Evolutionary conservation across 1,284 basidiomycete species (phyloP).

Genomic region (Austroboletus niveus): DNA sequence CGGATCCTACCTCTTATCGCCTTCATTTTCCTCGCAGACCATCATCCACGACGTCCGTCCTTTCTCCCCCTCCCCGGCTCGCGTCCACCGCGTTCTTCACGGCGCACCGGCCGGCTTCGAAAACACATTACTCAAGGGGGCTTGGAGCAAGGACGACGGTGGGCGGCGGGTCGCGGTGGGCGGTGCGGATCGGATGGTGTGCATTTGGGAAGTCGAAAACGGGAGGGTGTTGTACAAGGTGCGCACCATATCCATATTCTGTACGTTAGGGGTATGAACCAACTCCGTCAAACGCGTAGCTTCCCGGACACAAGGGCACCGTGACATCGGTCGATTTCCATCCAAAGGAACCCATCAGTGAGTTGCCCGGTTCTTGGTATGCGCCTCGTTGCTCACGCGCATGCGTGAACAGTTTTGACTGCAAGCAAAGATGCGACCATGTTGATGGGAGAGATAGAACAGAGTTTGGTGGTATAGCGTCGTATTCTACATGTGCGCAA

Average conservation of each 20-base stretch:
- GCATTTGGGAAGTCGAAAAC: constrained; percentile 91
- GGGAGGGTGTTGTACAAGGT: constrained; percentile 85
- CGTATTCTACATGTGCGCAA: neutral
- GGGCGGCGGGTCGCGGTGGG: constrained; percentile 75
- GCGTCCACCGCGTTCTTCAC: constrained; percentile 76
- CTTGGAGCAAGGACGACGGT: constrained; percentile 79
- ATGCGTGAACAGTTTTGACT: constrained; percentile 60
- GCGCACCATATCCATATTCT: neutral
- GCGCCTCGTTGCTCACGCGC: constrained; percentile 1
- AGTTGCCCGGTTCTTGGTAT: constrained; percentile 19
- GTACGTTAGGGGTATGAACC: neutral
- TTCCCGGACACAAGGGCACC: constrained; percentile 93
- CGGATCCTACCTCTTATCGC: constrained; percentile 82
- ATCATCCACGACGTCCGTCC: constrained; percentile 89
- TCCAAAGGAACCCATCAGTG: constrained; percentile 89
- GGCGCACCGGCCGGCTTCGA: constrained; percentile 93
- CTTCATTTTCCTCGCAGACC: constrained; percentile 83
- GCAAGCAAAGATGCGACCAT: constrained; percentile 88
- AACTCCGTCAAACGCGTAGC: constrained; percentile 37
- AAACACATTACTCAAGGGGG: constrained; percentile 72
- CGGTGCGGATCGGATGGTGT: constrained; percentile 82
- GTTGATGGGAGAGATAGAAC: constrained; percentile 86
- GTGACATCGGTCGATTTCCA: constrained; percentile 90
- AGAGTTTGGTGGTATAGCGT: constrained; percentile 22
- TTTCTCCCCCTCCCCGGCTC: constrained; percentile 79